Evolutionary conservation across 2,329 filamentous ascomycete species (phyloP).

Genomic region (Colletotrichum kahawae): DNA sequence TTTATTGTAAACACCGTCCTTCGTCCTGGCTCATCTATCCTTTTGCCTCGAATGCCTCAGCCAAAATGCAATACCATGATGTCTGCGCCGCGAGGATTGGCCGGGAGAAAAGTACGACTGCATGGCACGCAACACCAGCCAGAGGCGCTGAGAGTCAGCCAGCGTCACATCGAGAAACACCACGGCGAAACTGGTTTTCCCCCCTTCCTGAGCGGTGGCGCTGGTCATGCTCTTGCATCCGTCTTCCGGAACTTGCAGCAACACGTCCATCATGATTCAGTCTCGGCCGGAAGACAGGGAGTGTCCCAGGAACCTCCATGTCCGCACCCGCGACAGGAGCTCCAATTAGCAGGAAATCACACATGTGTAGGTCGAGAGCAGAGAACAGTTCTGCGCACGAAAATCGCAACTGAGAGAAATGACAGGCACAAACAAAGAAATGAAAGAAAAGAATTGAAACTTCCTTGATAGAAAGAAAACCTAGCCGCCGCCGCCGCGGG

Average conservation of each 20-base stretch:
- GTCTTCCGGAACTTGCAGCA: not conserved
- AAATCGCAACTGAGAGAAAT: not conserved
- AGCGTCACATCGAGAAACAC: not conserved
- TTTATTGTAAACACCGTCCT: not conserved
- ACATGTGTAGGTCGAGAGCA: not conserved
- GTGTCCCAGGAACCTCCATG: not conserved
- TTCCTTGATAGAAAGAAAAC: not conserved
- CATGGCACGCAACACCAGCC: fast-evolving
- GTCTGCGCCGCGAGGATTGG: not conserved
- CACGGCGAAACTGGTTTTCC: not conserved
- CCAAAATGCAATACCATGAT: not conserved
- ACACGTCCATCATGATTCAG: not conserved
- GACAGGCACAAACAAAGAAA: not conserved
- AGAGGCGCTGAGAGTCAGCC: not conserved
- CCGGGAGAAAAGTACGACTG: not conserved
- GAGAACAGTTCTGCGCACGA: not conserved
- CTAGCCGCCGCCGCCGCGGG: not conserved
- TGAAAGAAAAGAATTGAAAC: not conserved
- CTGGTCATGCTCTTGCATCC: not conserved
- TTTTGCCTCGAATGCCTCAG: not conserved
- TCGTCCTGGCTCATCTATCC: not conserved
- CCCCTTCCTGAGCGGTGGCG: not conserved
- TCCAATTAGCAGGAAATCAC: not conserved
- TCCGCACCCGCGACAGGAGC: no score
- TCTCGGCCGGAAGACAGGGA: not conserved